Evolutionary conservation across 371 early-diverging fungal species (phyloP), one percentile per base, ranked within the genome.

Genomic region (Lichtheimia ornata): DNA sequence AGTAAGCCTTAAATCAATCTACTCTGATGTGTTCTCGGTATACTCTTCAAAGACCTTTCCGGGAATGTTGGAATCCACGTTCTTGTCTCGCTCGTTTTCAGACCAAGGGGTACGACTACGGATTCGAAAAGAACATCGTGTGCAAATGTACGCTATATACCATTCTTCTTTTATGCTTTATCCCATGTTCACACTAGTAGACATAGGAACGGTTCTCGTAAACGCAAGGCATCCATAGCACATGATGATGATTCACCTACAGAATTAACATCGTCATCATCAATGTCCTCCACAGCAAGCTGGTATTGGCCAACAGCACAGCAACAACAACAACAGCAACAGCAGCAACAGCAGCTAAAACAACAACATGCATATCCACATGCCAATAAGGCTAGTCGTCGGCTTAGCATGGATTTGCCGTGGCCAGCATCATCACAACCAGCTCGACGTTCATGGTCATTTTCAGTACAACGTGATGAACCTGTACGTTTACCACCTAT

Each of bases 21-120:
- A 73, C 61, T 86, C 91, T 7, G 76, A 84, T 6, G 76, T 80
- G 2, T 91, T 91, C 58, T 84, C 82, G 25, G 97, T 94, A 12
- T 94, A 91, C 64, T 86, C 93, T 13, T 84, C 92, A 40, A 94
- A 94, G 72, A 89, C 88, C 54, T 96, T 96, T 61, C 96, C 98
- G 1, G 96, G 97, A 5, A 91, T 95, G 91, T 85, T 89, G 61
- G 81, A 81, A 25, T 72, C 81, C 35, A 81, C 81, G 20, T 81
- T 81, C 59, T 61, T 81, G 20, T 77, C 81, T 22, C 62, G 81
- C 28, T 68, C 76, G 0, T 78, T 81, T 58, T 78, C 81, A 22
- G 78, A 78, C 61, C 81, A 81, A 69, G 81, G 81, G 51, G 76
- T 73, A 20, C 74, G 81, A 30, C 71, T 81, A 27, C 67, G 76